Evolutionary conservation across 371 early-diverging fungal genomes (phyloP), one percentile per base, ranked within the genome.

Genomic region (Nematocida displodere): DNA sequence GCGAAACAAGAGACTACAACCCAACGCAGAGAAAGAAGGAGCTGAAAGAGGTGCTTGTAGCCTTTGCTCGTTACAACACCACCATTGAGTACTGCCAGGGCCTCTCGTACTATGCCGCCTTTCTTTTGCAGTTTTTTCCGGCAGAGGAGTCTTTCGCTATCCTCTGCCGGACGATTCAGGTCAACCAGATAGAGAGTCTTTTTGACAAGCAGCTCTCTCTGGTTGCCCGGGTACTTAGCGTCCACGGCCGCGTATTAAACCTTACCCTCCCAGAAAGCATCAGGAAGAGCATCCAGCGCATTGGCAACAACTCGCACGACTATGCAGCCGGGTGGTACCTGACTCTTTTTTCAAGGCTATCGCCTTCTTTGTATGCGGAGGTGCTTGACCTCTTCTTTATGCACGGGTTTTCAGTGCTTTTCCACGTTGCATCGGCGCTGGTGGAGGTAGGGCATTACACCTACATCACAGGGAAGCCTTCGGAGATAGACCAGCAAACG

Each of bases 61-160:
- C 82, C 26, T 81, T 77, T 66, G 80, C 85, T 11, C 81, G 80
- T 59, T 63, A 79, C 40, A 77, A 76, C 29, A 78, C 77, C 29
- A 29, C 49, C 7, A 80, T 85, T 55, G 84, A 83, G 53, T 85
- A 85, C 61, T 85, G 85, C 71, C 85, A 85, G 54, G 85, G 85
- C 11, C 84, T 85, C 79, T 80, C 82, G 33, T 79, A 76, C 53
- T 77, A 82, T 53, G 78, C 77, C 39, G 82, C 71, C 49, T 46
- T 84, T 22, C 48, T 85, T 36, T 47, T 85, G 33, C 81, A 80
- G 78, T 79, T 82, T 64, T 83, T 80, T 65, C 50, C 64, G 26
- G 79, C 83, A 29, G 66, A 79, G 47, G 81, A 83, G 22, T 79
- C 80, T 15, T 83, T 81, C 64, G 58, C 54, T 26, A 67, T 83